A percentile compares a stretch with the other conserved stretches of the same genome.
Conservation (phyloP, 192 early-diverging fungal species). For the Coemansia reversa region DNA sequence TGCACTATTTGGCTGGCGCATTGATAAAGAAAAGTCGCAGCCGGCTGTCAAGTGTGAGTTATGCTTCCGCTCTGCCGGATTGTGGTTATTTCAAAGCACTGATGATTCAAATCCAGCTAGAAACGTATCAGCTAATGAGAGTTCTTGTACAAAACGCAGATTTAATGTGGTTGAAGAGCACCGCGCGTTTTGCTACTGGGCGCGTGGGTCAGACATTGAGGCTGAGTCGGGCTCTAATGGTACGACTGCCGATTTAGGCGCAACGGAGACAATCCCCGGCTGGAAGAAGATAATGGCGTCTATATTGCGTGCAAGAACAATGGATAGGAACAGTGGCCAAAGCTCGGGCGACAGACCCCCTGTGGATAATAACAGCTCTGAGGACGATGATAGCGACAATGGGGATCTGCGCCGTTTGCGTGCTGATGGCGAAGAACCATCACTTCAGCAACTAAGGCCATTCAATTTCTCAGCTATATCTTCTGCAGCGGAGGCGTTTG, state of each 20-base stretch:
- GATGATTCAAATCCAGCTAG: not conserved
- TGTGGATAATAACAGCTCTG: not conserved
- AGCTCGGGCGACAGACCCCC: conserved; percentile 14
- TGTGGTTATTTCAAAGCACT: conserved; percentile 41
- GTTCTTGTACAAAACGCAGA: not conserved
- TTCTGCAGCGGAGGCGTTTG: conserved; percentile 53
- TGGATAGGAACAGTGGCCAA: conserved; percentile 6
- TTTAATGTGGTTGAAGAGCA: conserved; percentile 49
- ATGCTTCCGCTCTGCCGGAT: conserved; percentile 42
- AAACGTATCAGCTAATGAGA: not conserved
- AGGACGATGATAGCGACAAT: not conserved
- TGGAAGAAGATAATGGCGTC: conserved; percentile 50
- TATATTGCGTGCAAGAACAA: conserved; percentile 37
- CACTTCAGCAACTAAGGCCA: conserved; percentile 33
- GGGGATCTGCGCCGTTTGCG: not conserved
- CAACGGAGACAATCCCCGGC: conserved; percentile 24
- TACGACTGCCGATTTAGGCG: not conserved
- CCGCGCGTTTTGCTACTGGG: conserved; percentile 56
- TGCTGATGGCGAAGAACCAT: not conserved
- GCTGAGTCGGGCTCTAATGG: not conserved
- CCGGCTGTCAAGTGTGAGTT: conserved; percentile 39
- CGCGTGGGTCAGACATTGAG: conserved; percentile 13
- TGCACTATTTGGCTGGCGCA: conserved; percentile 49
- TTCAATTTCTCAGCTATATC: conserved; percentile 54
- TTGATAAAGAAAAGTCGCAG: conserved; percentile 20